A percentile compares a stretch with the other conserved stretches of the same genome.
Evolutionary conservation across 208 protist species (phyloP).

Genomic region (Wallacemonas sp.): DNA sequence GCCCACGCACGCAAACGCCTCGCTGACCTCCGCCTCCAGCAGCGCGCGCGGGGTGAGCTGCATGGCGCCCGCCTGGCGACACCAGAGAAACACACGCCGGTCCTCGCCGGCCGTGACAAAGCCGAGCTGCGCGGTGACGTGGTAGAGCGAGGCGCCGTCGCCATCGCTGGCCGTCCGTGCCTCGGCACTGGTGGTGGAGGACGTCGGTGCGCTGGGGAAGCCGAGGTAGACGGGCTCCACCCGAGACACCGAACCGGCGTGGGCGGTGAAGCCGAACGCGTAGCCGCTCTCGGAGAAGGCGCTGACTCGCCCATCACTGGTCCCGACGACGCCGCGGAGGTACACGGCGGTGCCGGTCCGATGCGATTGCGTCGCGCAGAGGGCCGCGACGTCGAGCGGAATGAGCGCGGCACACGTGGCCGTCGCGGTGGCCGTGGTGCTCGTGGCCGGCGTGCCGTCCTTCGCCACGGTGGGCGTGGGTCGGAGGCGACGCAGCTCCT

Average conservation of each 20-base stretch:
- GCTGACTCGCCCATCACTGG: constrained; percentile 73
- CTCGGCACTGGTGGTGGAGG: neutral
- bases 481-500: constrained; percentile 44
- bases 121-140: constrained; percentile 47
- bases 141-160: constrained; percentile 15
- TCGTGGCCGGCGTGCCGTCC: constrained; percentile 10
- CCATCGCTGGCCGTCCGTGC: too few relatives aligned
- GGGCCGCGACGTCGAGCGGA: constrained; percentile 51
- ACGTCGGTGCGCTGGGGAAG: neutral
- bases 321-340: constrained; percentile 71
- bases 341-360: constrained; percentile 26
- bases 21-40: neutral
- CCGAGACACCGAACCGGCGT: constrained; percentile 54
- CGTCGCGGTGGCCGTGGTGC: constrained; percentile 3
- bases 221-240: constrained; percentile 48
- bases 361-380: constrained; percentile 33
- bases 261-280: constrained; percentile 70
- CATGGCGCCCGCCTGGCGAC: constrained; percentile 29
- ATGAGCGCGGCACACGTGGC: constrained; percentile 60
- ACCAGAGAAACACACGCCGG: constrained; percentile 64
- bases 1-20: constrained; percentile 14
- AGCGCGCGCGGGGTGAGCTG: constrained; percentile 22
- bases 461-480: constrained; percentile 33
- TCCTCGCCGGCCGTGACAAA: constrained; percentile 66
- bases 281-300: constrained; percentile 76